Evolutionary conservation across 2,329 filamentous ascomycete species (phyloP).

Genomic region (Beauveria bassiana): DNA sequence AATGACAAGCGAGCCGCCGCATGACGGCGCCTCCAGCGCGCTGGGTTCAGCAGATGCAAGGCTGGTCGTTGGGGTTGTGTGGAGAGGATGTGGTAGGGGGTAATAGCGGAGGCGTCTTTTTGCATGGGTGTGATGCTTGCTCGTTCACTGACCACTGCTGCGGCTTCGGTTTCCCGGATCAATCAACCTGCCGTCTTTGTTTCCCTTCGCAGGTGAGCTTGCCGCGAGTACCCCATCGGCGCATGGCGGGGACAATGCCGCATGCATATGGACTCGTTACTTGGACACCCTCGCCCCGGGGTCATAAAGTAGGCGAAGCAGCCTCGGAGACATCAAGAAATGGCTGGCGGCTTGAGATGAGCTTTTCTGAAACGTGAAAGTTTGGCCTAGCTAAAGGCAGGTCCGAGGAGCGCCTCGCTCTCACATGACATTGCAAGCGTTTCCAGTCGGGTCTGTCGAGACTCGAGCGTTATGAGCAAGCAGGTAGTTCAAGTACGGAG

Average conservation of each 20-base stretch:
- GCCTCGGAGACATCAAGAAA: background rate
- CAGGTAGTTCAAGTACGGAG: too few relatives aligned
- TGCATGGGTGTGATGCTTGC: background rate
- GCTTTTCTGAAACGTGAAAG: background rate
- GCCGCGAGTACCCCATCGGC: background rate
- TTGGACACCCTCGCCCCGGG: too few relatives aligned
- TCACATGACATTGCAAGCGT: background rate
- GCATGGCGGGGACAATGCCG: background rate
- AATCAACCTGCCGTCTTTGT: background rate
- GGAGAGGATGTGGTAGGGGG: background rate
- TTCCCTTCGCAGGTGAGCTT: background rate
- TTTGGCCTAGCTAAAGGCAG: background rate
- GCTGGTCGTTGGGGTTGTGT: background rate
- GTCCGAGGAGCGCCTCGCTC: background rate
- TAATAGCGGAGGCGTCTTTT: background rate
- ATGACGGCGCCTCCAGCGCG: conserved; percentile 1
- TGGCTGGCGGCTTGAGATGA: background rate
- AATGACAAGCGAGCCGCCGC: conserved; percentile 4
- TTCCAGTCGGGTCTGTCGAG: background rate
- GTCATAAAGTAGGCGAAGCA: background rate
- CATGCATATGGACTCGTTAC: background rate
- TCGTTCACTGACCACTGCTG: background rate
- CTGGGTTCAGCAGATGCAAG: background rate
- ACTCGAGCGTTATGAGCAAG: background rate
- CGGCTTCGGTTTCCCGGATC: background rate